Base-by-base conservation (phyloP, 2,329 filamentous ascomycete genomes). In the Aurifilum marmelostoma region DNA sequence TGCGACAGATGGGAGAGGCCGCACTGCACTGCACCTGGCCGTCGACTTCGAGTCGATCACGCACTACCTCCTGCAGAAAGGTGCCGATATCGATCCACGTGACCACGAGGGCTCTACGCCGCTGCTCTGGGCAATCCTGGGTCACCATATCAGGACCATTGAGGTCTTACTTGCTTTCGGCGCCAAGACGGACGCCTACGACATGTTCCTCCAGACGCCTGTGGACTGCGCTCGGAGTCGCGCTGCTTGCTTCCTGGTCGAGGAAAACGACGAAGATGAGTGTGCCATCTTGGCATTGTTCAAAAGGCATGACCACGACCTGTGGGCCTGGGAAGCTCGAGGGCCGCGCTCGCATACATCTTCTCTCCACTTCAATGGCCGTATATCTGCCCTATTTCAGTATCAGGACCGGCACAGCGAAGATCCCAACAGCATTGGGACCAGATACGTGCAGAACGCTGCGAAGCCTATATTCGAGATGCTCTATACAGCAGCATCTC, bases 161-260 rank as follows among this genome's bases (percentile, higher is more conserved):
- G 24, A 29, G 50, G 29, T 54, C 24, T 16, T 54, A 4, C 50
- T 54, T 4, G 24, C 1, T 9, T 52, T n/a, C 24, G 47, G 47
- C 21, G 47, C 47, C 8, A 24, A 52, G n/a, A 52, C 47, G n/a
- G 47, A 52, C n/a, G 47, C 47, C 47, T 52, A 52, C 47, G 47
- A 52, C n/a, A 52, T 52, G 47, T 52, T 52, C 24, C 47, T 52
- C n/a, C 47, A 52, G 47, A 52, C 47, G n/a, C 47, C 47, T n/a
- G 24, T 52, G 47, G 47, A 52, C n/a, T 52, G 47, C 8, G 47
- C 47, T 24, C 47, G 47, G 24, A n/a, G n/a, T n/a, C 47, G 47
- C n/a, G 47, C 47, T 9, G 47, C 21, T 24, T 52, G 47, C 24
- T 54, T 54, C 50, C 24, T 16, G 50, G 50, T 29, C 24, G 9